Evolutionary conservation across 176 grass and related monocot species (phyloP), one percentile per base, ranked within the genome.

Genomic region (Elaeis guineensis): DNA sequence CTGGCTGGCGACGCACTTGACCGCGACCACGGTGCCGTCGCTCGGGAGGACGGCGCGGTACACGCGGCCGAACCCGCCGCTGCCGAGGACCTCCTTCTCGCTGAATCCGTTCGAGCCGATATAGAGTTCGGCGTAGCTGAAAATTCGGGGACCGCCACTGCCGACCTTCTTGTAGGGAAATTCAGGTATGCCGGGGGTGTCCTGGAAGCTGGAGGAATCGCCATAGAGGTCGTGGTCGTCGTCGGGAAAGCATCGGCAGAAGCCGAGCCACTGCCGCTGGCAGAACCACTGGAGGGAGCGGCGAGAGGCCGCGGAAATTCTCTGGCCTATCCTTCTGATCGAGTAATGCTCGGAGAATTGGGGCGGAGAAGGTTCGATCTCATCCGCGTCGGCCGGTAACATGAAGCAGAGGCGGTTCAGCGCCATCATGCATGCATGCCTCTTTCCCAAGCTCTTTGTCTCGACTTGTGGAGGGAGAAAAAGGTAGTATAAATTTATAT

Each of bases 71-170:
- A 95, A 95, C 0, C 90, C 86, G 3, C 90, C 90, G 54, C 83
- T 90, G 16, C 90, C 90, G 3, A 95, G 75, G 2, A 95, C 60
- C 71, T 89, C 79, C 16, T 74, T 64, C 16, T 87, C 80, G 52
- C 83, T 90, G 75, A 95, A 95, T 3, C 86, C 90, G 39, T 70
- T 81, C 2, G 90, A 84, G 6, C 78, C 83, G 39, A 95, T 95
- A 51, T 95, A 95, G 19, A 95, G 70, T 77, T 95, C 90, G 11
- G 90, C 73, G 67, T 90, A 95, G 72, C 82, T 87, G 62, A 90
- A 95, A 5, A 90, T 86, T 65, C 86, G 52, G 16, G 90, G 90
- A 51, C 81, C 75, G 0, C 67, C 75, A 5, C 70, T 70, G 6
- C 49, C 64, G 24, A 82, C 66, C 59, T 76, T 72, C 54, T 64